Conservation (phyloP, 2,329 filamentous ascomycete genomes). For the Aspergillus aculeatinus region DNA sequence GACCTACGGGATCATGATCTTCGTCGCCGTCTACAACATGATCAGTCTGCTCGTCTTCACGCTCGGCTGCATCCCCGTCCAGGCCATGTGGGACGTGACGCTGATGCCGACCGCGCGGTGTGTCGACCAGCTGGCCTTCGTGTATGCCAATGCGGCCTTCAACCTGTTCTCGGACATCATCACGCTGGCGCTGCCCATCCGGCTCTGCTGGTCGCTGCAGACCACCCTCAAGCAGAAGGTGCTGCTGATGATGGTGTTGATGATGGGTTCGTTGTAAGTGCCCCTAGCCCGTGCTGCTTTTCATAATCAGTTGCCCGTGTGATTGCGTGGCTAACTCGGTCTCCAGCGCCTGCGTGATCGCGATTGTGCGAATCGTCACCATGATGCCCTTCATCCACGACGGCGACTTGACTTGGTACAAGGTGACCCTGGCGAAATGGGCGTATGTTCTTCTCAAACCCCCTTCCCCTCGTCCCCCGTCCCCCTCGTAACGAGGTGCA, state of each 20-base stretch:
- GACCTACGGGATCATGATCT: slow-evolving; percentile 20
- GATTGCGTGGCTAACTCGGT: background rate
- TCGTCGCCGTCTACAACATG: slow-evolving; percentile 18
- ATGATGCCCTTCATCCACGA: slow-evolving; percentile 16
- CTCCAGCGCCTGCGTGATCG: slow-evolving; percentile 14
- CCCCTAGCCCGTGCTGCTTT: background rate
- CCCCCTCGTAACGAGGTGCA: background rate
- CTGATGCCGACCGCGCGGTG: slow-evolving; percentile 12
- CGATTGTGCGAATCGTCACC: slow-evolving; percentile 16
- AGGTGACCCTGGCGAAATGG: slow-evolving; percentile 19
- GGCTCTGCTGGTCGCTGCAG: slow-evolving; percentile 15
- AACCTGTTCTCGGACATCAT: slow-evolving; percentile 16
- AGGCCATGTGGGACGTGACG: slow-evolving; percentile 18
- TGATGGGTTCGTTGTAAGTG: slow-evolving; percentile 17
- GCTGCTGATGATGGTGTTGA: slow-evolving; percentile 11
- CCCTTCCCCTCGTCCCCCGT: background rate
- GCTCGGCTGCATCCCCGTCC: slow-evolving; percentile 13
- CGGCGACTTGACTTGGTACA: slow-evolving; percentile 16
- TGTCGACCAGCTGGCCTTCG: slow-evolving; percentile 13
- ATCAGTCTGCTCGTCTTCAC: slow-evolving; percentile 18
- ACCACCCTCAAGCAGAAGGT: slow-evolving; percentile 9
- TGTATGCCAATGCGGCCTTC: slow-evolving; percentile 17
- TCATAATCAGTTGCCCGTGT: too few relatives aligned
- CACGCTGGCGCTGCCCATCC: slow-evolving; percentile 12
- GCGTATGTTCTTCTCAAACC: slow-evolving; percentile 8